Evolutionary conservation across 305 asterid genomes (phyloP), one percentile per base, ranked within the genome.

Genomic region (Plantago rigida): DNA sequence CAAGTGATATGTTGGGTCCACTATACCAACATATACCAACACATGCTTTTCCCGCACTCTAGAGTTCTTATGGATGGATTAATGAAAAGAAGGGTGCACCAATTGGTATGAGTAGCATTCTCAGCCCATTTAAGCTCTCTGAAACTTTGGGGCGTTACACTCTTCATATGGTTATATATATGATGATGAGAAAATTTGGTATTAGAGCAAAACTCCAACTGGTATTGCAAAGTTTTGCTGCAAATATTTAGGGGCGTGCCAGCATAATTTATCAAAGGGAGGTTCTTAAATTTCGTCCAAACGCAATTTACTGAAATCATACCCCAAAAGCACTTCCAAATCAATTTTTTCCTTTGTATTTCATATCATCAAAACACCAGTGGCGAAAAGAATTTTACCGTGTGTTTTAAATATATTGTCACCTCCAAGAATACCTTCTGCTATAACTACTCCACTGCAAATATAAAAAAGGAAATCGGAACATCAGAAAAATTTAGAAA

Each of bases 391-490:
- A 49, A 45, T 44, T 44, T 62, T 83, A 91, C 98, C 98, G 17
- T 87, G 82, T 49, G 79, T 78, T 74, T 68, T 76, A 56, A 82
- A 68, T 73, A 83, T 75, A 70, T 71, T 76, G 66, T 78, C 78
- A 69, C 72, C 75, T 49, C 62, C 42, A 53, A 89, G 85, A 74
- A 89, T 57, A 68, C 95, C 85, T 77, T 84, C 97, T 55, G 99
- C 95, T 73, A 92, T 92, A 64, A 89, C 95, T 55, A 88, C 95
- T 67, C 97, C 99, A 76, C 99, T 92, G 85, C 82, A 79, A 73
- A 70, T 69, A 62, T 61, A 54, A 17, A 72, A 70, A 11, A 26
- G n/a, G 52, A 22, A 60, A 55, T 59, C 19, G 52, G 51, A 59
- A 55, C 71, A 66, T 48, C 36, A 8, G 48, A 34, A 9, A 24